Percentiles rank a stretch among this genome's conserved stretches.
Conservation (phyloP, 2,329 filamentous ascomycete genomes). For the Sordariomycetes sp. region DNA sequence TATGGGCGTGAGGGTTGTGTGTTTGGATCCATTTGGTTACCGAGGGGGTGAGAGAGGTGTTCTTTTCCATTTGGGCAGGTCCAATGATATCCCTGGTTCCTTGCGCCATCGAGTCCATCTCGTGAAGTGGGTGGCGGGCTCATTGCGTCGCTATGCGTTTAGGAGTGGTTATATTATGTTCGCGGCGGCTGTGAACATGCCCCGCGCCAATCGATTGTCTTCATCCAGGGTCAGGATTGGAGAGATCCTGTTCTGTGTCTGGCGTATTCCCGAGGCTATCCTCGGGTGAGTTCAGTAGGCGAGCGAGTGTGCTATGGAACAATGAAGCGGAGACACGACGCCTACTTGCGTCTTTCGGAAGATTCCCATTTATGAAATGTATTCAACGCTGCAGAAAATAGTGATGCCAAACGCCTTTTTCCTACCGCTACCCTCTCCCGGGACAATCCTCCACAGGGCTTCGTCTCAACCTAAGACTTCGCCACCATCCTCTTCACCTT, state of each 20-base stretch:
- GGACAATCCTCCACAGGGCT: not conserved
- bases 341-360: too few species aligned
- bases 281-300: too few species aligned
- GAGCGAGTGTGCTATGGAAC: too few species aligned
- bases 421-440: not conserved
- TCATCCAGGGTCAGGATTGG: too few species aligned
- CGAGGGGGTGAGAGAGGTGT: not conserved
- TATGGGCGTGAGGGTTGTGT: not conserved
- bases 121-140: not conserved
- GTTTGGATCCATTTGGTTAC: not conserved
- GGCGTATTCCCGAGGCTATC: too few species aligned
- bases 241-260: too few species aligned
- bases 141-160: not conserved
- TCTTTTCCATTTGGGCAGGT: not conserved
- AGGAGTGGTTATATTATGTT: not conserved
- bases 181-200: too few species aligned
- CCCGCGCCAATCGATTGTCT: too few species aligned
- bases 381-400: not conserved
- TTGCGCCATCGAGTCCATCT: not conserved
- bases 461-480: not conserved
- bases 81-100: conserved; percentile 3
- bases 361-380: too few species aligned
- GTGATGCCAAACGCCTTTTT: not conserved
- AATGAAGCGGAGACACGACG: too few species aligned
- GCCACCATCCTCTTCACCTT: conserved; percentile 63